A percentile compares a stretch with the other conserved stretches of the same genome.
Conservation (phyloP, 2,329 filamentous ascomycete species). For the Didymella sp. region DNA sequence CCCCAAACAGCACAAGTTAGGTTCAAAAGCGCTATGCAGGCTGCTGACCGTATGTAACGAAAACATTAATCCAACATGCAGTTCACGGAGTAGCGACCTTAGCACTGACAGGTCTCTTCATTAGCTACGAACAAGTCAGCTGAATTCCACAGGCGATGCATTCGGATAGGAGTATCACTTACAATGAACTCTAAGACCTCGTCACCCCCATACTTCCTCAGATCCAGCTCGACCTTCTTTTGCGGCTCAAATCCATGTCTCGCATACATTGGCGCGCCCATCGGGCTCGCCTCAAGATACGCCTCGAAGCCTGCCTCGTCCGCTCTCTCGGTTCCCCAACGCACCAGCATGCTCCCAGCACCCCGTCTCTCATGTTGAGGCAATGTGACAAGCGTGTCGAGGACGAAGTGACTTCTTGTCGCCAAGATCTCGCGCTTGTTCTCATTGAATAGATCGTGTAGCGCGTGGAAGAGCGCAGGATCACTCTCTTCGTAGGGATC, state of each 20-base stretch:
- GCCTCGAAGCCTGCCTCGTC: constrained; percentile 41
- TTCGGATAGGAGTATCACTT: constrained; percentile 14
- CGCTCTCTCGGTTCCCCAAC: constrained; percentile 43
- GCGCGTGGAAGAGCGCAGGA: constrained; percentile 26
- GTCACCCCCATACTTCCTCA: constrained; percentile 39
- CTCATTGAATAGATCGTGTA: constrained; percentile 33
- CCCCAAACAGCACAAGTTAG: too few relatives aligned
- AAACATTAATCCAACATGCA: background rate
- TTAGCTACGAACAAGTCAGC: constrained; percentile 22
- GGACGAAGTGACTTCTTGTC: constrained; percentile 32
- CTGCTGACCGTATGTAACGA: background rate
- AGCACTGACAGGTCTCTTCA: constrained; percentile 23
- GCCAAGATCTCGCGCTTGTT: constrained; percentile 38
- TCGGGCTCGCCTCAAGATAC: constrained; percentile 44
- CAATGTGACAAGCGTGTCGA: constrained; percentile 45
- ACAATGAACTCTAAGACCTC: constrained; percentile 41
- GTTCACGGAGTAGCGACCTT: constrained; percentile 12
- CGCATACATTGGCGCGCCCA: constrained; percentile 46
- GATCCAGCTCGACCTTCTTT: constrained; percentile 38
- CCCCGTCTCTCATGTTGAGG: constrained; percentile 41
- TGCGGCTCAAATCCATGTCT: constrained; percentile 41
- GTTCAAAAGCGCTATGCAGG: background rate
- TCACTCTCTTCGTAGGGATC: constrained; percentile 43
- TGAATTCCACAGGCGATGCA: background rate
- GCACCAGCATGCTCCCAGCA: constrained; percentile 43